Evolutionary conservation across 106 monocot genomes (phyloP), one percentile per base, ranked within the genome.

Genomic region (Allium sativum): DNA sequence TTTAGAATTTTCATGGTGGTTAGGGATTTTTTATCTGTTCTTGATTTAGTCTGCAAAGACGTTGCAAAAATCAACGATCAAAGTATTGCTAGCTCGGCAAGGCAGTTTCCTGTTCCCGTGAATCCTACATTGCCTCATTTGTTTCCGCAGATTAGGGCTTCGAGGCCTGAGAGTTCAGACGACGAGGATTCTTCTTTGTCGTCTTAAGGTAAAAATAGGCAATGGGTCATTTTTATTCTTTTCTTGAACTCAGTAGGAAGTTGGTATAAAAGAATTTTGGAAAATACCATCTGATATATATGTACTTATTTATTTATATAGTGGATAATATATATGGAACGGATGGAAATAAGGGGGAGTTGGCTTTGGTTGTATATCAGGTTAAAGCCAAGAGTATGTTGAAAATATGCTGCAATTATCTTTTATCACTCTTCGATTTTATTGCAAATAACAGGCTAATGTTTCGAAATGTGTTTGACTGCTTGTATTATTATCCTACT

Each of bases 1-100:
- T 82, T 93, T 41, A 79, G 89, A 45, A 89, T 93, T 18, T 93
- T 93, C 76, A 78, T 93, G 82, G 89, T 93, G 58, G 89, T 89
- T 8, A 75, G 93, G 54, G 93, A 93, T 63, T 93, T 93, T 47
- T 70, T 93, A 7, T 66, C 82, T 4, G 64, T 74, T 45, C 82
- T 93, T 46, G 93, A 93, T 58, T 78, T 64, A 53, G 85, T 93
- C 3, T 93, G 93, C 60, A 93, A 83, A 48, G 93, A 93, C 55
- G 89, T 93, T 6, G 80, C 80, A 46, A 85, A 69, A 61, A 74
- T 82, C n/a, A 85, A 76, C 18, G 80, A 85, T 18, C 48, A 63
- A 21, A 72, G 61, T 0, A 62, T 68, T 13, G 75, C 76, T 14
- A 70, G 71, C 71, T 73, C 80, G 8, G 42, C 66, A 1, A 69